Evolutionary conservation across 306 rosid species (phyloP), one percentile per base, ranked within the genome.

Genomic region (Vachellia collinsii): DNA sequence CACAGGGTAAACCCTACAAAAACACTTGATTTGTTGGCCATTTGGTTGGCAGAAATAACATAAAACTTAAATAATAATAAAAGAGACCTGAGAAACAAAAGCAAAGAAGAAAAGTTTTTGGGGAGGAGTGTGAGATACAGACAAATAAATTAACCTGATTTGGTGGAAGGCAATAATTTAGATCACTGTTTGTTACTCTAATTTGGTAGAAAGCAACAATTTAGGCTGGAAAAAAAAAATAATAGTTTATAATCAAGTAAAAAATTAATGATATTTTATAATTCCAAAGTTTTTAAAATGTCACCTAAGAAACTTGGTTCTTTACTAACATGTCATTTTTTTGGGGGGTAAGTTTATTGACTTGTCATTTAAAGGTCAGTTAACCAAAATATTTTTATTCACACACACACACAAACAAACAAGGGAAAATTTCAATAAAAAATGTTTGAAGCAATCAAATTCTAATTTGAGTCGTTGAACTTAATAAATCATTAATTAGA

Each of bases 151-250:
- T 80, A 66, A 80, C 77, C 43, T 72, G 87, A 68, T 86, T 86
- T 67, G 80, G 87, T 72, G 44, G 84, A 72, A 66, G 19, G 85
- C 72, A 77, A 77, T 65, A 13, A 68, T 53, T 74, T 36, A 76
- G 77, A 51, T 80, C 53, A 9, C 59, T 64, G 80, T 51, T 51
- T 51, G 59, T 17, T 17, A 4, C 22, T 51, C 22, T 51, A 51
- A 17, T 51, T 51, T 51, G 59, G 20, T 17, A 17, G 3, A 51
- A 51, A 51, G 3, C 10, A 17, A 17, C 1, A 16, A 51, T 51
- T 51, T 51, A 51, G 59, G 2, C 34, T 51, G 10, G 22, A 22
- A 51, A 51, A 51, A 17, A 51, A 19, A 17, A 51, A 17, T 17
- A 46, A 16, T 51, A 51, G 3, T 12, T 51, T 51, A 51, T 51